phyloP scores from a whole-genome alignment of 2,329 filamentous ascomycete genomes.

The Penicillium corylophilum region DNA sequence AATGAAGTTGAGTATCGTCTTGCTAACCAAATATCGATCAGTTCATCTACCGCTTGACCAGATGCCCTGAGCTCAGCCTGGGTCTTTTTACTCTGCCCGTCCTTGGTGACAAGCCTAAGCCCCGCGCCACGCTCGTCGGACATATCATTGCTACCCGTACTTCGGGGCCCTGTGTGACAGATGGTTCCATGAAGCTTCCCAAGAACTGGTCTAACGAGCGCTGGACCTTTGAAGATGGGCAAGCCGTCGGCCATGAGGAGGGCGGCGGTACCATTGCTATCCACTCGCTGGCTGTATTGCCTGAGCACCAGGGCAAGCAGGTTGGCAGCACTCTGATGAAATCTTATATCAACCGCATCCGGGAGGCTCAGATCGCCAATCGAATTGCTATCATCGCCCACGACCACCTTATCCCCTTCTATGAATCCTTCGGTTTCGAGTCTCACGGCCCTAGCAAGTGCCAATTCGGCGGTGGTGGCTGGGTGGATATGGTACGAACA shows the following conservation, averaged over 20 bases:
- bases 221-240: conserved; percentile 38
- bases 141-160: conserved; percentile 77
- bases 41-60: conserved; percentile 73
- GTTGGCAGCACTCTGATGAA: conserved; percentile 72
- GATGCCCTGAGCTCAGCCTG: conserved; percentile 72
- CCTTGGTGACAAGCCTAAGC: conserved; percentile 59
- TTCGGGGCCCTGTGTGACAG: conserved; percentile 62
- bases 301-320: conserved; percentile 70
- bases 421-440: conserved; percentile 71
- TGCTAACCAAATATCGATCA: conserved; percentile 34
- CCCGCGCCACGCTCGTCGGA: conserved; percentile 64
- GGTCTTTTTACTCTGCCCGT: conserved; percentile 70
- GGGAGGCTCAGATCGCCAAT: conserved; percentile 66
- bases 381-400: conserved; percentile 75
- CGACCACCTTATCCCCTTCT: conserved; percentile 71
- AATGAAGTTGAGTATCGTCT: background rate
- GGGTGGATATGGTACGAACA: conserved; percentile 72
- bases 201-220: conserved; percentile 60
- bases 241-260: conserved; percentile 67
- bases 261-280: conserved; percentile 72
- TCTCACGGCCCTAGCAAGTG: conserved; percentile 67
- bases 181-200: conserved; percentile 74
- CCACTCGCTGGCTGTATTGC: conserved; percentile 78
- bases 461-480: conserved; percentile 74
- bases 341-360: conserved; percentile 75